Evolutionary conservation across 371 early-diverging fungal genomes (phyloP).

Genomic region (Chytridiales sp.): DNA sequence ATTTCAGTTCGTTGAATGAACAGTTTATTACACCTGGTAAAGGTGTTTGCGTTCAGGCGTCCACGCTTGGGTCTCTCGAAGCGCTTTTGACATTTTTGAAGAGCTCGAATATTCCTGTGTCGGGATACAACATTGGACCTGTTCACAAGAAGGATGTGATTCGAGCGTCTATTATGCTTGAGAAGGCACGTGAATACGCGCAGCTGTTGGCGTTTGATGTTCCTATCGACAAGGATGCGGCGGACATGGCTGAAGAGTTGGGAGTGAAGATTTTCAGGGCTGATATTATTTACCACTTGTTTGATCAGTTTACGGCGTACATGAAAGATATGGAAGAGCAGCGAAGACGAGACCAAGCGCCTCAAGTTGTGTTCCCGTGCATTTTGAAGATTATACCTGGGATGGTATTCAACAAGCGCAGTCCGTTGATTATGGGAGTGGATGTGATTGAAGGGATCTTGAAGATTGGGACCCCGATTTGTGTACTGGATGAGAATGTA

Average conservation of each 20-base stretch:
- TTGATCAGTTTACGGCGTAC: constrained; percentile 85
- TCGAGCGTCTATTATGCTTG: constrained; percentile 91
- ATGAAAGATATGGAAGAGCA: constrained; percentile 72
- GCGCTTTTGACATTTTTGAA: constrained; percentile 97
- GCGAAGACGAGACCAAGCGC: constrained; percentile 85
- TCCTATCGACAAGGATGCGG: constrained; percentile 95
- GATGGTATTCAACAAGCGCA: constrained; percentile 94
- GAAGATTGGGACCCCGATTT: constrained; percentile 93
- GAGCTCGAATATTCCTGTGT: constrained; percentile 93
- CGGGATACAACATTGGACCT: constrained; percentile 97
- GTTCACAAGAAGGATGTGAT: constrained; percentile 98
- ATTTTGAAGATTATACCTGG: constrained; percentile 92
- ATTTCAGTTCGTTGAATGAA: constrained; percentile 74
- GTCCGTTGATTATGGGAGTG: constrained; percentile 98
- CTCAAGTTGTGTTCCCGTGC: constrained; percentile 96
- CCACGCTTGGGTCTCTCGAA: constrained; percentile 99
- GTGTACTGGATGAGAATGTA: constrained; percentile 86
- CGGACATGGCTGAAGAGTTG: constrained; percentile 87
- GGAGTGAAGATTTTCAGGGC: constrained; percentile 96
- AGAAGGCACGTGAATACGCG: constrained; percentile 87
- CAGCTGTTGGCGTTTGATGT: constrained; percentile 99
- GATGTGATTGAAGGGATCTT: constrained; percentile 95
- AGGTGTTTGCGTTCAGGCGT: constrained; percentile 99
- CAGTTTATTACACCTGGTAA: constrained; percentile 83
- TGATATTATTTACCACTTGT: constrained; percentile 99